Base-by-base conservation (phyloP, 441 rosid species). In the Adansonia gregorii region DNA sequence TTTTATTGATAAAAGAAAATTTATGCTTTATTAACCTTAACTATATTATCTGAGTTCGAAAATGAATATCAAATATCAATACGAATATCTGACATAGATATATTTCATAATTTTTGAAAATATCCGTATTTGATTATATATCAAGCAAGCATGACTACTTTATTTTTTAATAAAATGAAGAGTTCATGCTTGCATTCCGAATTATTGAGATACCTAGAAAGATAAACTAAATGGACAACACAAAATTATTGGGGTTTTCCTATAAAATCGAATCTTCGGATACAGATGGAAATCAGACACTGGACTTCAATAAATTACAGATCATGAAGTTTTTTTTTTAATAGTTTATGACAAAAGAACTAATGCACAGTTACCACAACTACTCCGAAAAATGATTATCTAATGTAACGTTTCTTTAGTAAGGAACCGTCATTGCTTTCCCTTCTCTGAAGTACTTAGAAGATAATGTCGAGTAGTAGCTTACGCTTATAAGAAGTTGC, bases 221-320 rank as follows among this genome's bases (percentile, higher is more conserved):
- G 8, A 61, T 61, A 0, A 35, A 12, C 41, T 12, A 12, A 61
- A 61, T 15, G 39, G 35, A 67, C 2, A 22, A 22, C 45, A 51
- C 15, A 70, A 3, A 24, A 51, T 51, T 27, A 27, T 3, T 54
- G 74, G 3, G 48, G 49, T 76, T 81, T 22, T 48, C 43, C 48
- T 66, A 70, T 75, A 49, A 43, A 75, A 74, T 4, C 51, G 83
- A 78, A 80, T 82, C 10, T 70, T 67, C 27, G 43, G 19, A 31
- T 74, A 73, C 66, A 60, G 54, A 41, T 56, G 14, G 61, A 56
- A 49, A 45, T 78, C 74, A 51, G 60, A 49, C 76, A 24, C 72
- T 45, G 43, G 64, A 59, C 75, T 20, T 55, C 66, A 61, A 51
- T 41, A 77, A 82, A 78, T 80, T 80, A 83, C 82, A 82, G 73